Evolutionary conservation across 305 asterid genomes (phyloP).

Genomic region (Caryopteris hybrid): DNA sequence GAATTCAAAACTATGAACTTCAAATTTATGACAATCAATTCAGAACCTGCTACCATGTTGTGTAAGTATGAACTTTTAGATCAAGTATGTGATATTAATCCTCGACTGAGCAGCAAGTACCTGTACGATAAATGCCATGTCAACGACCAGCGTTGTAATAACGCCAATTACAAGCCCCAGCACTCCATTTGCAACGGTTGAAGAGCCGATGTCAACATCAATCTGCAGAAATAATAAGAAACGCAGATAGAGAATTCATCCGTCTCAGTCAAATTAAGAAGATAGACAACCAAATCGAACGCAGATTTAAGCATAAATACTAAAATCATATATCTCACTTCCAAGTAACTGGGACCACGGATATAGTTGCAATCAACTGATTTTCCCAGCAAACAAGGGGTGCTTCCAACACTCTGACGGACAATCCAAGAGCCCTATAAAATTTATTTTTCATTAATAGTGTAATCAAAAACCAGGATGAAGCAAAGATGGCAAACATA

Average conservation of each 20-base stretch:
- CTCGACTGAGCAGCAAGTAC: slow-evolving; percentile 26
- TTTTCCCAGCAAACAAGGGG: slow-evolving; percentile 90
- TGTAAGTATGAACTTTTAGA: too few relatives aligned
- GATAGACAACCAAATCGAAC: too few relatives aligned
- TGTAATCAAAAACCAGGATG: slow-evolving; percentile 2
- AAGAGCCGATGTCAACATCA: slow-evolving; percentile 94
- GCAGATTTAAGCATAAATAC: slow-evolving; percentile 6
- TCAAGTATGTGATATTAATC: background rate
- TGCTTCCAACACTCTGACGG: slow-evolving; percentile 98
- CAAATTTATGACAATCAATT: too few relatives aligned
- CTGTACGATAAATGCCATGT: slow-evolving; percentile 97
- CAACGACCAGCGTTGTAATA: slow-evolving; percentile 80
- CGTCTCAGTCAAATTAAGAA: too few relatives aligned
- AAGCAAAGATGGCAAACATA: background rate
- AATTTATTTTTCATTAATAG: background rate
- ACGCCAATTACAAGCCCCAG: slow-evolving; percentile 92
- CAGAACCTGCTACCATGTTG: too few relatives aligned
- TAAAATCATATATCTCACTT: slow-evolving; percentile 37
- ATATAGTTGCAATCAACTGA: slow-evolving; percentile 95
- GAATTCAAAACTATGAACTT: too few relatives aligned
- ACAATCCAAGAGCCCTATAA: slow-evolving; percentile 98
- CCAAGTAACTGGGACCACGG: slow-evolving; percentile 81
- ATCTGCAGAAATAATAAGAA: slow-evolving; percentile 38
- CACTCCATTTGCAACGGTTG: slow-evolving; percentile 95
- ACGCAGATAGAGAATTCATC: background rate